Conservation (phyloP, 257 asterid genomes). For the Salvia hispanica region DNA sequence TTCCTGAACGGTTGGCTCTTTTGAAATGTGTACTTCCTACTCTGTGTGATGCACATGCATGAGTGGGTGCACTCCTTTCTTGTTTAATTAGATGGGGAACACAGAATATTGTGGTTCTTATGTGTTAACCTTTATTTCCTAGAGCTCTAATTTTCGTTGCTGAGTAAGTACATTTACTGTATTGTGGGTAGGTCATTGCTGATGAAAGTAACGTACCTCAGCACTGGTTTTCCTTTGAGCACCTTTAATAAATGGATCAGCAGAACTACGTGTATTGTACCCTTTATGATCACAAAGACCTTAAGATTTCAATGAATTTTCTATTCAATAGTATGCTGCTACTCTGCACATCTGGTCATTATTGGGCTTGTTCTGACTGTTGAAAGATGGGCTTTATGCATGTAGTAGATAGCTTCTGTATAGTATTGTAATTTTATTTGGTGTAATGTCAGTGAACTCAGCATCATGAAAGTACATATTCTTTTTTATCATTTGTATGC, state of each 20-base stretch:
- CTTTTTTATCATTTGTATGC: slow-evolving; percentile 2
- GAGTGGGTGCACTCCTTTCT: slow-evolving; percentile 8
- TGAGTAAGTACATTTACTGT: not conserved
- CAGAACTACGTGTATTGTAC: not conserved
- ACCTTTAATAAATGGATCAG: slow-evolving; percentile 9
- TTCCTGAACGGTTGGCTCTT: slow-evolving; percentile 1
- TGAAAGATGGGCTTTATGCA: slow-evolving; percentile 17
- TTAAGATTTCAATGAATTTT: slow-evolving; percentile 12
- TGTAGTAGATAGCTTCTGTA: slow-evolving; percentile 8
- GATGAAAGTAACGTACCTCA: slow-evolving; percentile 20
- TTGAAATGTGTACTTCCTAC: slow-evolving; percentile 1
- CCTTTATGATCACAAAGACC: slow-evolving; percentile 23
- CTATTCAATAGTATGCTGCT: slow-evolving; percentile 22
- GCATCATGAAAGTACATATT: slow-evolving; percentile 14
- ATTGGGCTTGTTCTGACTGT: slow-evolving; percentile 22
- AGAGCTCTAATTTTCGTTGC: slow-evolving; percentile 14
- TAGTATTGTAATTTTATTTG: slow-evolving; percentile 7
- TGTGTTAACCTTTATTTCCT: slow-evolving; percentile 9
- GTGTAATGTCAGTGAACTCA: slow-evolving; percentile 7
- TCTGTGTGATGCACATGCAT: not conserved
- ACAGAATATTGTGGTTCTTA: not conserved
- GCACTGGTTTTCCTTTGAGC: slow-evolving; percentile 14
- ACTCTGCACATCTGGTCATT: slow-evolving; percentile 17
- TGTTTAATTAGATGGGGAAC: slow-evolving; percentile 4
- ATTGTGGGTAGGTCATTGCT: slow-evolving; percentile 8